Conservation (phyloP, 1,284 basidiomycete species). For the Takashimella tepidaria region DNA sequence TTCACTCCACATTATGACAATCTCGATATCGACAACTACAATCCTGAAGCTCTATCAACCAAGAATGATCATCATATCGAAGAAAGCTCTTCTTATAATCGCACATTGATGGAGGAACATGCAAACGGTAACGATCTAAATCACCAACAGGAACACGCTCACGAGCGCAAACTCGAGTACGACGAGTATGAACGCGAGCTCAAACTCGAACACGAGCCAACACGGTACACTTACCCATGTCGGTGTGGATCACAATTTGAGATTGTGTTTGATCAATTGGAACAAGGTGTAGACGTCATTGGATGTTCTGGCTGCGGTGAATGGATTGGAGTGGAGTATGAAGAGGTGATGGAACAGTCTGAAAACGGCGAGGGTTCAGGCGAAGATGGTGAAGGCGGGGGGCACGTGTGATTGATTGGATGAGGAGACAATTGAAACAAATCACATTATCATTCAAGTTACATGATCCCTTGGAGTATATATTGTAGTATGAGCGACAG, state of each 20-base stretch:
- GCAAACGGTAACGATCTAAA: background rate
- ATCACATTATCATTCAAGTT: too few species aligned
- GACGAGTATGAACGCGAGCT: constrained; percentile 9
- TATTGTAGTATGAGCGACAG: too few species aligned
- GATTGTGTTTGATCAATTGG: constrained; percentile 45
- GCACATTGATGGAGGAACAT: too few species aligned
- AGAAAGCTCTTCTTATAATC: too few species aligned
- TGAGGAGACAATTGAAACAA: too few species aligned
- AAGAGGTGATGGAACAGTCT: constrained; percentile 29
- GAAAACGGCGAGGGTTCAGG: background rate
- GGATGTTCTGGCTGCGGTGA: constrained; percentile 50
- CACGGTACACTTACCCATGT: constrained; percentile 45
- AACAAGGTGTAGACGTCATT: constrained; percentile 47
- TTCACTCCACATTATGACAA: constrained; percentile 29
- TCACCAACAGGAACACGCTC: too few species aligned
- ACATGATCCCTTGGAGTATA: too few species aligned
- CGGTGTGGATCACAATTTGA: constrained; percentile 44
- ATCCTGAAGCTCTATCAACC: too few species aligned
- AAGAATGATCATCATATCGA: too few species aligned
- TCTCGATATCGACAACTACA: background rate
- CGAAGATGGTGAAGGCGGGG: background rate
- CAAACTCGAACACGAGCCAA: constrained; percentile 26
- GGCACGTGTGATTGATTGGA: too few species aligned
- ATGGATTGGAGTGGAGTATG: constrained; percentile 48
- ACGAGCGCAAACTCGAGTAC: background rate